A percentile compares a stretch with the other conserved stretches of the same genome.
phyloP scores from a whole-genome alignment of 129 eudicot genomes.

The Chrysanthemum makinoi region DNA sequence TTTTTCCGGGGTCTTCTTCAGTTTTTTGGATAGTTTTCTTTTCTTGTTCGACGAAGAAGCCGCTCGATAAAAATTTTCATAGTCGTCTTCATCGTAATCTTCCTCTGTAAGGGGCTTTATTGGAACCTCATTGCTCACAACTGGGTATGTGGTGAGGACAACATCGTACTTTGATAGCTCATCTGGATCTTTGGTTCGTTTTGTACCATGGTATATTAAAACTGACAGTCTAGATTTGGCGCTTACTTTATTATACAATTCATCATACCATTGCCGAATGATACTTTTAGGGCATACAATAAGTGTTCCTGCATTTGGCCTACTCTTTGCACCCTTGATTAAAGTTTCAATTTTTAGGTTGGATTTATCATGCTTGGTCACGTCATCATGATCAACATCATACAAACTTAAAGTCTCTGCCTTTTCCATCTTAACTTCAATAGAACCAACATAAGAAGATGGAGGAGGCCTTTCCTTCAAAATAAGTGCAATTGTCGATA shows the following conservation, averaged over 20 bases:
- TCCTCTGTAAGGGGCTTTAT: constrained; percentile 75
- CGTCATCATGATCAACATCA: constrained; percentile 58
- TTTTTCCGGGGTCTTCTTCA: constrained; percentile 44
- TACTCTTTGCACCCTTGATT: constrained; percentile 38
- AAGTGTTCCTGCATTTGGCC: constrained; percentile 71
- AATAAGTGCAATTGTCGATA: constrained; percentile 93
- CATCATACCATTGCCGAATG: constrained; percentile 91
- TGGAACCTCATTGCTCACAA: constrained; percentile 95
- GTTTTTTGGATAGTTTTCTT: constrained; percentile 56
- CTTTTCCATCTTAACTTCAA: constrained; percentile 18
- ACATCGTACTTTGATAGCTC: constrained; percentile 93
- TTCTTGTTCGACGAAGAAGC: constrained; percentile 50
- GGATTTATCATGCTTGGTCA: background rate
- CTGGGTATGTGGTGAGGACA: constrained; percentile 87
- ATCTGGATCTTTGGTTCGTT: constrained; percentile 71
- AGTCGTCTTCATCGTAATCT: constrained; percentile 46
- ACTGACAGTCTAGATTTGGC: constrained; percentile 72
- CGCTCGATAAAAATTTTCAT: constrained; percentile 24
- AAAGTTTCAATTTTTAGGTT: constrained; percentile 8
- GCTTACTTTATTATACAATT: constrained; percentile 70
- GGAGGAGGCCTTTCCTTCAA: constrained; percentile 81
- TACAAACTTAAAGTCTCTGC: constrained; percentile 69
- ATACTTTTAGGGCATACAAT: constrained; percentile 96
- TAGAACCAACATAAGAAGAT: constrained; percentile 25
- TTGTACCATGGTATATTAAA: constrained; percentile 80